Percentiles rank a stretch among this genome's conserved stretches.
Conservation (phyloP, 352 stramenopile genomes). For the Globisporangium acanthophoron region DNA sequence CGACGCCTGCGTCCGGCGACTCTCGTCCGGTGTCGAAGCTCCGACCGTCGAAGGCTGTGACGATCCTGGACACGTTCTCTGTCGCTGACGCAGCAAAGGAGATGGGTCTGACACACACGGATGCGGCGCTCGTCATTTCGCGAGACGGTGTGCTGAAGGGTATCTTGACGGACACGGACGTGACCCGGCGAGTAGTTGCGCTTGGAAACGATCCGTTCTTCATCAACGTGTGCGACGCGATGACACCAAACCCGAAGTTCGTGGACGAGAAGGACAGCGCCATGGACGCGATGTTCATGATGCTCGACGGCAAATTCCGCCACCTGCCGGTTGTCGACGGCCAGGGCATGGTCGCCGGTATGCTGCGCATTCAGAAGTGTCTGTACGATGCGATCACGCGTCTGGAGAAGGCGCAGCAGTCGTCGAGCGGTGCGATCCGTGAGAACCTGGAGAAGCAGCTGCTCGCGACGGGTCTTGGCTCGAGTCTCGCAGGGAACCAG, state of each 20-base stretch:
- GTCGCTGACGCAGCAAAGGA: constrained; percentile 89
- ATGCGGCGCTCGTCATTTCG: constrained; percentile 92
- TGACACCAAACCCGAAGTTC: constrained; percentile 88
- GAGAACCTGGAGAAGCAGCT: constrained; percentile 78
- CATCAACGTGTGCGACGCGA: constrained; percentile 78
- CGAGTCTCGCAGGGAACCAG: constrained; percentile 50
- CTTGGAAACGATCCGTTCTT: constrained; percentile 82
- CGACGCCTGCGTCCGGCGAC: constrained; percentile 60
- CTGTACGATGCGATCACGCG: constrained; percentile 97
- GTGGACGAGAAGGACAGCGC: constrained; percentile 85
- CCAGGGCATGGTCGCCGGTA: constrained; percentile 89
- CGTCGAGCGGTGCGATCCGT: constrained; percentile 62
- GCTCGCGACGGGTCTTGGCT: constrained; percentile 41
- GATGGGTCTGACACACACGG: constrained; percentile 87
- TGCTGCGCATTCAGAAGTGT: constrained; percentile 98
- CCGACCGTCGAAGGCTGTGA: constrained; percentile 86
- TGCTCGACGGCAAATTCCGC: constrained; percentile 91
- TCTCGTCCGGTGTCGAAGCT: constrained; percentile 89
- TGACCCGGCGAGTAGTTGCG: constrained; percentile 80
- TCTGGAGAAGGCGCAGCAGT: constrained; percentile 89
- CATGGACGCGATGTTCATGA: constrained; percentile 90
- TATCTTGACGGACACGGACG: constrained; percentile 95
- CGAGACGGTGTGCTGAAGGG: constrained; percentile 86
- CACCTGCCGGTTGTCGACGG: constrained; percentile 95
- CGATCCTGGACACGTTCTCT: constrained; percentile 76